Evolutionary conservation across 2,329 filamentous ascomycete species (phyloP), one percentile per base, ranked within the genome.

Genomic region (Aspergillus viridinutans): DNA sequence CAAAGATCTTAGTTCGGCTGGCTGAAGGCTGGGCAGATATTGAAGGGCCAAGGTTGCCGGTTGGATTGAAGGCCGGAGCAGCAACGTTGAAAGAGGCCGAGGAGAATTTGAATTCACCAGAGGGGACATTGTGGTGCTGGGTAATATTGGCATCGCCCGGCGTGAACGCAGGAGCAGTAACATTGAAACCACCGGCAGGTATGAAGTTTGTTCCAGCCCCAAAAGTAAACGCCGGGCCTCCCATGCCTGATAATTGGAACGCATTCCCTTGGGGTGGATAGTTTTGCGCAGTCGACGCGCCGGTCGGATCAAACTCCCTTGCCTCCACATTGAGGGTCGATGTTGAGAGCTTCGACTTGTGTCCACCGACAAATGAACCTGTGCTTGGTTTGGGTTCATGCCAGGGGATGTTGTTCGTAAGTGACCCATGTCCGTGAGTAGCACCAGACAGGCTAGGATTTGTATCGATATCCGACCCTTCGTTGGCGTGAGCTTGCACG

Each of bases 301-400:
- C 76, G 38, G 73, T 73, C 6, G 84, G 83, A 55, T 88, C 90
- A 79, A 97, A 97, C 68, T 94, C 90, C 49, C 92, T 89, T 0
- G 93, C 93, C 60, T 88, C 85, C 29, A 95, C 92, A 66, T 97
- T 97, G 64, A 97, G 83, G 64, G 87, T 92, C 0, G 91, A 90
- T 47, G 87, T 74, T 0, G 81, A 92, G 3, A 86, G 80, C 65
- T 88, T 90, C 69, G 86, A 88, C 20, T 80, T 81, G 67, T 92
- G 89, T 61, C 82, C 83, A 10, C 79, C 75, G 17, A 59, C 61
- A 50, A 72, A 75, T 4, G 72, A 73, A 43, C 61, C 63, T 52
- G 59, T 57, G 55, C 71, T 74, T 21, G 66, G 62, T 52, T 72
- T 68, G 20, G 69, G 50, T 54, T 72, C 68, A 50, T 75, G 72